Base-by-base conservation (phyloP, 2,329 filamentous ascomycete species). In the Neurospora sp. region DNA sequence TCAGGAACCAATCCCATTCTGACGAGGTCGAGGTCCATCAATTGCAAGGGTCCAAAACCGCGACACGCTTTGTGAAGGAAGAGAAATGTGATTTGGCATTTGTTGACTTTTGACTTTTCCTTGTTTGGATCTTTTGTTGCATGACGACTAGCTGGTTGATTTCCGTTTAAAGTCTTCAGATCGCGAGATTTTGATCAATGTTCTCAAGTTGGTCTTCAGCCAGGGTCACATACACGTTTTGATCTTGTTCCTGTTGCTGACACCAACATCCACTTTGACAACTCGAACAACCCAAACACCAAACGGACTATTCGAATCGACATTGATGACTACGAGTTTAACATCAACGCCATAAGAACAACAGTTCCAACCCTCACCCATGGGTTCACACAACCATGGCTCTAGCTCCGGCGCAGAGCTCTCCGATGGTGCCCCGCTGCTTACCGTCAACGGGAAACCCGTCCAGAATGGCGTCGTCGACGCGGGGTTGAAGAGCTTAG, bases 401-500 rank as follows among this genome's bases (percentile, higher is more conserved):
- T 75, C 76, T 68, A 73, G 76, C 77, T 74, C 74, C 75, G 77
- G 77, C 76, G 75, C 72, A 73, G 76, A 74, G 76, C 74, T 58
- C 42, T 36, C 69, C 68, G 66, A 68, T 17, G 10, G 28, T 33
- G 87, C 89, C 46, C 73, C 70, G 72, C 70, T 71, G 69, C 73
- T 70, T 11, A 28, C 68, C 33, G 66, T 66, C 9, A 75, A 66
- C 66, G 73, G 68, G 39, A 71, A 74, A 36, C 69, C 67, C n/a
- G 67, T 66, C 71, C 77, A 72, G 74, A 77, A 75, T 73, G 76
- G 76, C 52, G 80, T 81, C 23, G 81, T 84, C 66, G 91, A 94
- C 79, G 94, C 94, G 69, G 94, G 94, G 67, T 82, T 97, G 78
- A 89, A 88, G 79, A 93, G 91, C 78, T 82, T 93, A 70, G 88